Percentiles rank a stretch among this genome's conserved stretches.
Conservation (phyloP, 257 asterid species). For the Striga asiatica region DNA sequence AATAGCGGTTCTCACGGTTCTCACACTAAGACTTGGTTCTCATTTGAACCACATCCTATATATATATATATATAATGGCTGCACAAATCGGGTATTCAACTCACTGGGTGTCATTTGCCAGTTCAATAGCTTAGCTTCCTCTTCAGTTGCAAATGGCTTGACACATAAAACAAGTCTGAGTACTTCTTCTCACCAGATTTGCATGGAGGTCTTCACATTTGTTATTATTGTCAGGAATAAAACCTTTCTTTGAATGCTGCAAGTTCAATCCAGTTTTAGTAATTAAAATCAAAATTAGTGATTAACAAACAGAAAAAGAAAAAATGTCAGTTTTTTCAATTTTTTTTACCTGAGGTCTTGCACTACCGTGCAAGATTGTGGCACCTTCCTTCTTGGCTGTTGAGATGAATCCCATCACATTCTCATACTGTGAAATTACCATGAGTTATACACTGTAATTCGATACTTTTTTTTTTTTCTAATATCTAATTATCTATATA, state of each 20-base stretch:
- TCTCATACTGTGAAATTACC: constrained; percentile 49
- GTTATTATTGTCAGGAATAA: constrained; percentile 61
- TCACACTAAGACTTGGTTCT: no score
- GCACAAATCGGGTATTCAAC: no score
- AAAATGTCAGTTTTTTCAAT: no score
- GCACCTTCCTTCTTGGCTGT: constrained; percentile 87
- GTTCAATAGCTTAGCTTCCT: constrained; percentile 82
- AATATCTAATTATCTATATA: background rate
- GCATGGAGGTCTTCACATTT: constrained; percentile 72
- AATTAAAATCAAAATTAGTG: constrained; percentile 2
- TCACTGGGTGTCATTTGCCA: constrained; percentile 85
- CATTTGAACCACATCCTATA: no score
- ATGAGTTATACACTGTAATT: background rate
- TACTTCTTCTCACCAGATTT: constrained; percentile 96
- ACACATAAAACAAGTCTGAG: constrained; percentile 95
- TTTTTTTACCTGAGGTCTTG: constrained; percentile 62
- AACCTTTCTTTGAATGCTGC: constrained; percentile 86
- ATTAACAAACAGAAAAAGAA: background rate
- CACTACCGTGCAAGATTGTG: constrained; percentile 62
- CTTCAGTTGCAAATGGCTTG: constrained; percentile 79
- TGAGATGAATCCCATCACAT: constrained; percentile 51
- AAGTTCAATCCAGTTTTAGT: constrained; percentile 12
- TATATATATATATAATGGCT: no score
- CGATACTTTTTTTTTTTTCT: constrained; percentile 2
- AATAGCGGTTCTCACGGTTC: no score